Percentiles rank a stretch among this genome's conserved stretches.
Conservation (phyloP, 371 early-diverging fungal species). For the Phascolomyces articulosus region DNA sequence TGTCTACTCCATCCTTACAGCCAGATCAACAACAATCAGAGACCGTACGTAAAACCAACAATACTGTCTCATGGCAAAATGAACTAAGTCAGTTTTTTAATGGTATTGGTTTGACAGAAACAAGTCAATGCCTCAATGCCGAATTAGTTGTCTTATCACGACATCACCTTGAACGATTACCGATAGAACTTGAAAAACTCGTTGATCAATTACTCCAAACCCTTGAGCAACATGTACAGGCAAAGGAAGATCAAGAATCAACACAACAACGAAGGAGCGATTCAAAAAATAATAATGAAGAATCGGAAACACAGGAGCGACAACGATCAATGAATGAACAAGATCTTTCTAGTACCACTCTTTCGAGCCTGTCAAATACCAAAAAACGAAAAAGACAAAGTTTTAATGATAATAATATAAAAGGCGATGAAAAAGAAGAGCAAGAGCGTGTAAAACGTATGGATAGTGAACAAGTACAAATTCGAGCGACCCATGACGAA, state of each 20-base stretch:
- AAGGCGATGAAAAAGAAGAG: slow-evolving; percentile 17
- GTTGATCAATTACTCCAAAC: slow-evolving; percentile 36
- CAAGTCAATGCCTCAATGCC: slow-evolving; percentile 40
- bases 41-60: background rate
- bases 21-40: background rate
- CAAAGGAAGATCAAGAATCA: slow-evolving; percentile 10
- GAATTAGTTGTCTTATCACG: slow-evolving; percentile 42
- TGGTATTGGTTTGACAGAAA: slow-evolving; percentile 42
- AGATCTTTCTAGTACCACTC: too few species aligned
- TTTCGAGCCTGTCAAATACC: slow-evolving; percentile 4
- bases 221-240: slow-evolving; percentile 40
- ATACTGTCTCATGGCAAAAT: slow-evolving; percentile 31
- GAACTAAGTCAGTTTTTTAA: slow-evolving; percentile 35
- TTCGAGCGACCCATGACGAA: slow-evolving; percentile 45
- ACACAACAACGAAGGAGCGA: too few species aligned
- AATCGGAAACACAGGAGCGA: background rate
- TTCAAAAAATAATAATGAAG: background rate
- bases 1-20: too few species aligned
- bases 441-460: slow-evolving; percentile 34
- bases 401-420: slow-evolving; percentile 3
- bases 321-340: background rate
- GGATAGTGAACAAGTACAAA: slow-evolving; percentile 49
- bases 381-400: slow-evolving; percentile 24
- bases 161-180: slow-evolving; percentile 32
- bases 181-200: slow-evolving; percentile 34